Evolutionary conservation across 148 eudicot genomes (phyloP).

Genomic region (Rhododendron griersonianum): DNA sequence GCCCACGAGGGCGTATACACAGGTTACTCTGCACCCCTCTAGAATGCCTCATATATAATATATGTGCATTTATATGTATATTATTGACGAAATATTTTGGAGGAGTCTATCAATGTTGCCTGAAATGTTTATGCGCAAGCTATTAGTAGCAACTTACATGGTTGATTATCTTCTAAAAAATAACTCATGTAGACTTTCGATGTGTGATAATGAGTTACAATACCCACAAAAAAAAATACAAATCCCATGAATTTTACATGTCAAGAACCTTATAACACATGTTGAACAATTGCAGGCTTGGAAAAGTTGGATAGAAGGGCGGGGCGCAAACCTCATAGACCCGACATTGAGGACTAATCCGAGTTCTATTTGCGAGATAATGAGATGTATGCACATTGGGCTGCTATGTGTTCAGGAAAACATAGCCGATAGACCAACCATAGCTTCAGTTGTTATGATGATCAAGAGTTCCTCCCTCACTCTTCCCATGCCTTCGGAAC

Average conservation of each 20-base stretch:
- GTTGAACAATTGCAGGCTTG: constrained; percentile 26
- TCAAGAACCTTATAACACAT: background rate
- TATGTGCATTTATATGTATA: too few relatives aligned
- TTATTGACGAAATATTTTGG: too few relatives aligned
- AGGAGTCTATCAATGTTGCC: too few relatives aligned
- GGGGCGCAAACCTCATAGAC: constrained; percentile 21
- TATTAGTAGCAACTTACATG: too few relatives aligned
- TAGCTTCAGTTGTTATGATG: constrained; percentile 20
- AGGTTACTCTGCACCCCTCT: too few relatives aligned
- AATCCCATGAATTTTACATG: background rate
- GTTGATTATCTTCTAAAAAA: too few relatives aligned
- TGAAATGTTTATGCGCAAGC: too few relatives aligned
- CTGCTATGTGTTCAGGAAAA: constrained; percentile 27
- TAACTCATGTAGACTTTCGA: too few relatives aligned
- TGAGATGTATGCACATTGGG: constrained; percentile 31
- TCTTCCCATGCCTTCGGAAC: constrained; percentile 27
- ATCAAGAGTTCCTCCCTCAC: constrained; percentile 15
- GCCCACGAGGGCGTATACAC: too few relatives aligned
- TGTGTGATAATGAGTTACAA: too few relatives aligned
- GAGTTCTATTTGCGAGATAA: background rate
- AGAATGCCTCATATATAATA: too few relatives aligned
- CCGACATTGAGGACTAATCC: constrained; percentile 7
- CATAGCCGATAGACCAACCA: constrained; percentile 25
- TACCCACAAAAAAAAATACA: too few relatives aligned
- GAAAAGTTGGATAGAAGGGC: constrained; percentile 30